Evolutionary conservation across 2,329 filamentous ascomycete species (phyloP).

Genomic region (Apiospora kogelbergensis): DNA sequence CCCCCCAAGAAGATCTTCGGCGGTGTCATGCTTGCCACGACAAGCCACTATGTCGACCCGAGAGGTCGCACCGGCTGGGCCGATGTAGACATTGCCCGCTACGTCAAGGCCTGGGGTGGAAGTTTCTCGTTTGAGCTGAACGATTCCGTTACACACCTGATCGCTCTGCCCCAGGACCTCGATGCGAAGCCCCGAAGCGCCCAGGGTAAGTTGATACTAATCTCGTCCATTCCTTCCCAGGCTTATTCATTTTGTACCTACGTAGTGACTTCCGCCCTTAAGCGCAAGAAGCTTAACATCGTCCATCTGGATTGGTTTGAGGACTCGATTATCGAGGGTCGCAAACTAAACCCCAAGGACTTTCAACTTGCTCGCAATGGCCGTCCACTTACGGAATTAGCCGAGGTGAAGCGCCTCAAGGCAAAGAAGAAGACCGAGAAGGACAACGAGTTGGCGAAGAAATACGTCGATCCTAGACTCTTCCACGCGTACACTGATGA

Average conservation of each 20-base stretch:
- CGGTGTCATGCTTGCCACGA: slow-evolving; percentile 53
- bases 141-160: slow-evolving; percentile 67
- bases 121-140: slow-evolving; percentile 51
- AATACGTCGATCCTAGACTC: slow-evolving; percentile 30
- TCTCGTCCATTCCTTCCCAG: not conserved
- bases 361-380: slow-evolving; percentile 41
- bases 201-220: not conserved
- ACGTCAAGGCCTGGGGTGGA: slow-evolving; percentile 66
- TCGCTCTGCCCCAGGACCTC: slow-evolving; percentile 48
- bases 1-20: slow-evolving; percentile 45
- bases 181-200: not conserved
- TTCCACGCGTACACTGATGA: slow-evolving; percentile 65
- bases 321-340: slow-evolving; percentile 36
- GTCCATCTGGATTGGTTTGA: slow-evolving; percentile 55
- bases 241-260: not conserved
- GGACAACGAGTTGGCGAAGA: not conserved
- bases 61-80: slow-evolving; percentile 35
- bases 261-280: slow-evolving; percentile 39
- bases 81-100: slow-evolving; percentile 60
- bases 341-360: slow-evolving; percentile 32
- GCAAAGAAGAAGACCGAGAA: not conserved
- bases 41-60: slow-evolving; percentile 58
- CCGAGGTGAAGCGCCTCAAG: not conserved
- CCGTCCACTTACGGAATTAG: not conserved
- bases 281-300: slow-evolving; percentile 38